Conservation (phyloP, 164 flowering plant genomes). For the Aristolochia contorta region DNA sequence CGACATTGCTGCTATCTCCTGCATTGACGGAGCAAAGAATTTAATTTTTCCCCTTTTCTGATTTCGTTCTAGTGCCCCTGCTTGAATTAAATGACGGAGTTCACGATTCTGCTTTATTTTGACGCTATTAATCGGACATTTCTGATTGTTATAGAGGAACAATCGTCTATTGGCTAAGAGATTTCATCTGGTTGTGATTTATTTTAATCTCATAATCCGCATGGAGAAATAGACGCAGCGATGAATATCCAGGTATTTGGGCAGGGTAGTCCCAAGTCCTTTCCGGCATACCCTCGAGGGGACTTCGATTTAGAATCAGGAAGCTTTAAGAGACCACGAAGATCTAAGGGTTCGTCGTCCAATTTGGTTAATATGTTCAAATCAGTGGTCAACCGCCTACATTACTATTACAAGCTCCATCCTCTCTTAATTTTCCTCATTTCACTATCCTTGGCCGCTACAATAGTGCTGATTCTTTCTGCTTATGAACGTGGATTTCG, state of each 20-base stretch:
- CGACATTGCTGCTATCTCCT: too few relatives aligned
- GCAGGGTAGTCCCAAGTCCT: conserved; percentile 57
- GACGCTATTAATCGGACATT: too few relatives aligned
- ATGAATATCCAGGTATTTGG: conserved; percentile 50
- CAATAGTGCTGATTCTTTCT: conserved; percentile 45
- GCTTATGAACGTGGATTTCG: conserved; percentile 36
- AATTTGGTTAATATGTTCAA: conserved; percentile 44
- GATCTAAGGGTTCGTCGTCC: conserved; percentile 23
- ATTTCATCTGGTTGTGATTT: too few relatives aligned
- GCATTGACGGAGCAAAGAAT: too few relatives aligned
- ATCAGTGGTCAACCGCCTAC: conserved; percentile 38
- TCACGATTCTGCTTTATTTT: too few relatives aligned
- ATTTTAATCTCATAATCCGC: too few relatives aligned
- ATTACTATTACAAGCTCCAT: conserved; percentile 51
- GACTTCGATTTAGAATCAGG: conserved; percentile 88
- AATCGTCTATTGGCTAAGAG: too few relatives aligned
- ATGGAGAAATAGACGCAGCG: too few relatives aligned
- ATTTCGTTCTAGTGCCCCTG: too few relatives aligned
- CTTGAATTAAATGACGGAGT: too few relatives aligned
- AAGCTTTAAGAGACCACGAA: conserved; percentile 36
- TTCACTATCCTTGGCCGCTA: conserved; percentile 49
- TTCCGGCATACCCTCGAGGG: conserved; percentile 52
- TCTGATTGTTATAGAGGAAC: too few relatives aligned
- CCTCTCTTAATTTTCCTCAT: conserved; percentile 47
- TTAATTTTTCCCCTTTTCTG: too few relatives aligned